Base-by-base conservation (phyloP, 805 yeast genomes). In the Ogataea degrootiae region DNA sequence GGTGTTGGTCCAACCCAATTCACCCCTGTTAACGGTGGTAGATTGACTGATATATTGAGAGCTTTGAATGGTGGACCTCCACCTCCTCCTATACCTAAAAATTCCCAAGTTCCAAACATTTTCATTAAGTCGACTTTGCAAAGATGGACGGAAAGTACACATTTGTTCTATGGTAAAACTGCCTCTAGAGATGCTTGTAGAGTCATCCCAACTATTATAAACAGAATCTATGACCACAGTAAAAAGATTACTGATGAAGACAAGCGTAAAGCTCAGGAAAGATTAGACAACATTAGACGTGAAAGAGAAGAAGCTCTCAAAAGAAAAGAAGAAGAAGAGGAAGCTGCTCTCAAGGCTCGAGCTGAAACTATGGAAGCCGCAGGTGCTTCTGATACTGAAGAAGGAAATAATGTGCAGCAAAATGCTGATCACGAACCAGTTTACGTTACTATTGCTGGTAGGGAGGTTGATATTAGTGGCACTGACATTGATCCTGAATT, bases 401-500 rank as follows among this genome's bases (percentile, higher is more conserved):
- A 46, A 6, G 52, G 44, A 14, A 49, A 44, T 11, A 54, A 42
- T 1, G 75, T 47, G 9, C 50, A 43, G 6, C 48, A 39, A n/a
- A 29, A 38, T 14, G 47, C 37, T 16, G 51, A 44, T 11, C 51
- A 48, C 22, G 52, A 47, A 12, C 91, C 95, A 0, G 72, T 86
- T 0, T 76, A 75, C 70, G 89, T 91, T 3, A 72, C 72, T 12
- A 84, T 91, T 54, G 90, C 89, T 35, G 95, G 85, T 22, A 67
- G 83, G 26, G 82, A 82, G 43, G 90, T 91, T 34, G 95, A 91
- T 60, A 86, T 91, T 35, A 78, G 91, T 37, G 96, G 94, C 0
- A 83, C 96, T 3, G 97, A 87, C 46, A 88, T 91, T 49, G 97
- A 91, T 66, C 96, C 96, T 0, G 92, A 87, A 55, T 91, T 89